Percentiles rank a stretch among this genome's conserved stretches.
phyloP scores from a whole-genome alignment of 495 filamentous ascomycete genomes.

The Hypoxylon fragiforme region DNA sequence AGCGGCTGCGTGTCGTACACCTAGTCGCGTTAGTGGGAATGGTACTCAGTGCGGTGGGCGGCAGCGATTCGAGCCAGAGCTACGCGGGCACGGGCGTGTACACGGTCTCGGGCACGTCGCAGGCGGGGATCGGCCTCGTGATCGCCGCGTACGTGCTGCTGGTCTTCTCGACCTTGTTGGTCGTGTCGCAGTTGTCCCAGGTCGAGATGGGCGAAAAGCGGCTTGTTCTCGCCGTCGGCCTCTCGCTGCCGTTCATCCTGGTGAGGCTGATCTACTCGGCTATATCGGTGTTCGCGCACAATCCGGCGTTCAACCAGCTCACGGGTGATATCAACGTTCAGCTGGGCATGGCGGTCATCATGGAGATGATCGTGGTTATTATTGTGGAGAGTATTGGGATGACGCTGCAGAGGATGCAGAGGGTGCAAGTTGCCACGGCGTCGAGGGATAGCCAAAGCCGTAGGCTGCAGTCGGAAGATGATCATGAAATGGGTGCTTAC shows the following conservation, averaged over 20 bases:
- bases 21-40: slow-evolving; percentile 35
- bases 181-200: slow-evolving; percentile 27
- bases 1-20: slow-evolving; percentile 30
- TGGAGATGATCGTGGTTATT: slow-evolving; percentile 42
- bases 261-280: slow-evolving; percentile 42
- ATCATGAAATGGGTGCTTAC: slow-evolving; percentile 13
- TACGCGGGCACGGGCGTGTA: slow-evolving; percentile 20
- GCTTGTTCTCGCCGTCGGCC: slow-evolving; percentile 35
- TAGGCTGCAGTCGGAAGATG: neutral
- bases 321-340: slow-evolving; percentile 32
- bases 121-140: slow-evolving; percentile 34
- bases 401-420: slow-evolving; percentile 29
- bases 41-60: slow-evolving; percentile 40
- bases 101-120: slow-evolving; percentile 28
- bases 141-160: slow-evolving; percentile 38
- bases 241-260: slow-evolving; percentile 44
- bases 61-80: slow-evolving; percentile 16
- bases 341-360: slow-evolving; percentile 43
- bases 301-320: slow-evolving; percentile 34
- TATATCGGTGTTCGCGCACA: slow-evolving; percentile 29
- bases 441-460: neutral
- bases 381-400: slow-evolving; percentile 41
- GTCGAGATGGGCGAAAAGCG: slow-evolving; percentile 41
- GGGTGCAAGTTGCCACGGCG: neutral
- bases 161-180: slow-evolving; percentile 22